Percentiles rank a stretch among this genome's conserved stretches.
Evolutionary conservation across 208 protist genomes (phyloP).

Genomic region (Trypanosoma lewisi): DNA sequence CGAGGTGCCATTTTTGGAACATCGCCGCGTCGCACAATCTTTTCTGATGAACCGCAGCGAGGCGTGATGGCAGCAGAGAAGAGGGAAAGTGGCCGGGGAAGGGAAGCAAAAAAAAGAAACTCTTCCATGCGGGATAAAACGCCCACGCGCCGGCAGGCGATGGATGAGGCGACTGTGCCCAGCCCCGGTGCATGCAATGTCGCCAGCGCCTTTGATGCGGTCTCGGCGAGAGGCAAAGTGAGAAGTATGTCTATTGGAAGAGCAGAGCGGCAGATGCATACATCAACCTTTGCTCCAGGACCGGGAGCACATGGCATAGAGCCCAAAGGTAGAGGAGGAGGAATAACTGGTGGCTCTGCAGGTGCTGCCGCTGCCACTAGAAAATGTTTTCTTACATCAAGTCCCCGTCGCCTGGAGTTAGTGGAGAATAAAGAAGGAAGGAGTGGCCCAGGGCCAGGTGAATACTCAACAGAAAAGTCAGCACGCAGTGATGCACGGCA

Average conservation of each 20-base stretch:
- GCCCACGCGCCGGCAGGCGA: not conserved
- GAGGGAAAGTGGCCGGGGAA: not conserved
- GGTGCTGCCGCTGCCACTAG: not conserved
- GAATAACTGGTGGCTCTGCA: no score
- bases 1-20: constrained; percentile 42
- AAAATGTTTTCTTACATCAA: constrained; percentile 22
- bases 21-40: constrained; percentile 32
- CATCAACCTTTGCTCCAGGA: constrained; percentile 16
- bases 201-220: constrained; percentile 32
- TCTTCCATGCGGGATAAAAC: not conserved
- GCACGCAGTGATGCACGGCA: constrained; percentile 15
- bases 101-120: not conserved
- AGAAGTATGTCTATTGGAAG: constrained; percentile 14
- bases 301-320: constrained; percentile 27
- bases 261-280: constrained; percentile 10
- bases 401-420: constrained; percentile 11
- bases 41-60: constrained; percentile 10
- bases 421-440: not conserved
- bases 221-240: constrained; percentile 19
- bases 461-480: constrained; percentile 17
- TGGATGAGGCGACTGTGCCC: constrained; percentile 17
- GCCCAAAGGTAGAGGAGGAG: not conserved
- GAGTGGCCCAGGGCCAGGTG: constrained; percentile 16
- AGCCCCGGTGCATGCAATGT: constrained; percentile 66
- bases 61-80: not conserved